Conservation (phyloP, 495 filamentous ascomycete genomes). For the Thermothielavioides terrestris region DNA sequence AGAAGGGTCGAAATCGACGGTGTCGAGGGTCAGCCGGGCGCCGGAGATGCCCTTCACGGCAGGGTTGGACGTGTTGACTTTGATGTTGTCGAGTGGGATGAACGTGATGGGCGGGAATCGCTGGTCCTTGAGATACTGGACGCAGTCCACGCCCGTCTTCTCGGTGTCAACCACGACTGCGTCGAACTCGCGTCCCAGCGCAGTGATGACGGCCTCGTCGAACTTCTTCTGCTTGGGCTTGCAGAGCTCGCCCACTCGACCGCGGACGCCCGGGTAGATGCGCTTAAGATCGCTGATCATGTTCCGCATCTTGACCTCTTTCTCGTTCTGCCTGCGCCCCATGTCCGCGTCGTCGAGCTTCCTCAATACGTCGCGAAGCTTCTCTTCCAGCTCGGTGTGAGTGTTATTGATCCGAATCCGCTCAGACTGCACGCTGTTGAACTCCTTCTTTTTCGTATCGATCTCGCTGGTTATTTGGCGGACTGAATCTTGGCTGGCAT, state of each 20-base stretch:
- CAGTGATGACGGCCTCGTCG: constrained; percentile 83
- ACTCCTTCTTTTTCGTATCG: constrained; percentile 81
- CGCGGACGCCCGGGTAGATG: constrained; percentile 84
- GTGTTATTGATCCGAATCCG: constrained; percentile 68
- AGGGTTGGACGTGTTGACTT: constrained; percentile 78
- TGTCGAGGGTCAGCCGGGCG: constrained; percentile 85
- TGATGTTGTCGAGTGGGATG: constrained; percentile 93
- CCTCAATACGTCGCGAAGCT: constrained; percentile 67
- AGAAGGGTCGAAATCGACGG: constrained; percentile 82
- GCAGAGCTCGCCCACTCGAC: constrained; percentile 84
- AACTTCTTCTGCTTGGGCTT: constrained; percentile 95
- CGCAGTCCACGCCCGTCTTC: constrained; percentile 87
- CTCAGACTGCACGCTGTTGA: constrained; percentile 77
- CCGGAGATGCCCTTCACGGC: constrained; percentile 82
- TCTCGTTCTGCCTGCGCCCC: constrained; percentile 73
- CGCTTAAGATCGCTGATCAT: constrained; percentile 78
- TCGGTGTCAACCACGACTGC: constrained; percentile 94
- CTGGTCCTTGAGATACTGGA: constrained; percentile 88
- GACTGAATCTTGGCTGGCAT: constrained; percentile 48
- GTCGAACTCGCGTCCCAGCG: constrained; percentile 87
- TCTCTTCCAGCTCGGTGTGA: constrained; percentile 83
- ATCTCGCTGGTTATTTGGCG: constrained; percentile 67
- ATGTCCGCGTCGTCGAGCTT: constrained; percentile 77
- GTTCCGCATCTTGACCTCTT: constrained; percentile 66
- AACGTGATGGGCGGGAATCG: constrained; percentile 79